Evolutionary conservation across 139 green algal genomes (phyloP).

Genomic region (Diplosphaera chodatii): DNA sequence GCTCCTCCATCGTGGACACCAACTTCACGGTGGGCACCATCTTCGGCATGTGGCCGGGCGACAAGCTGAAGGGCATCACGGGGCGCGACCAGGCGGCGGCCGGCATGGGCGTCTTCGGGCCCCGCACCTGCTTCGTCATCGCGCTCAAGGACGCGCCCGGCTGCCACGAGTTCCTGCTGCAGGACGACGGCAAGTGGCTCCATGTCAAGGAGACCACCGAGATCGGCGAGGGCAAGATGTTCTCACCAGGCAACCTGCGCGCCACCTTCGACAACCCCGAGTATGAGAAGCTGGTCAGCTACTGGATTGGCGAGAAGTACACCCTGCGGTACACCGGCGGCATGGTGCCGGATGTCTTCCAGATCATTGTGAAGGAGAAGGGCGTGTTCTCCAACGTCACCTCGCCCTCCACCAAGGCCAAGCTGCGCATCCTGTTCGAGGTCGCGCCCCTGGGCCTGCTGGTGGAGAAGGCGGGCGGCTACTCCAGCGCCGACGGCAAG

Average conservation of each 20-base stretch:
- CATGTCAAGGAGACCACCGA: constrained; percentile 90
- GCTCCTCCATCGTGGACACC: constrained; percentile 92
- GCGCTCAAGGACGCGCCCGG: constrained; percentile 80
- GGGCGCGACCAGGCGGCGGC: constrained; percentile 64
- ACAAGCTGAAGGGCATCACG: constrained; percentile 71
- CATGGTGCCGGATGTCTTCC: constrained; percentile 95
- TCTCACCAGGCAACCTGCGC: constrained; percentile 90
- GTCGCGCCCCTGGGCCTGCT: constrained; percentile 79
- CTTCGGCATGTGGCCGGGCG: constrained; percentile 88
- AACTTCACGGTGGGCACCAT: constrained; percentile 94
- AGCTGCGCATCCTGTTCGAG: constrained; percentile 93
- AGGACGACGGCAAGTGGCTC: constrained; percentile 94
- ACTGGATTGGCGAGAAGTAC: constrained; percentile 95
- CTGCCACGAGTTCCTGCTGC: constrained; percentile 92
- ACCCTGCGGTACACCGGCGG: constrained; percentile 92
- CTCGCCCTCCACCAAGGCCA: constrained; percentile 90
- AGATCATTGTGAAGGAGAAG: constrained; percentile 97
- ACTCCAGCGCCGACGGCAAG: constrained; percentile 72
- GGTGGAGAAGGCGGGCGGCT: constrained; percentile 81
- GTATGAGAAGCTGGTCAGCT: constrained; percentile 84
- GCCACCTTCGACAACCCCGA: constrained; percentile 92
- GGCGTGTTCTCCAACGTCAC: constrained; percentile 93
- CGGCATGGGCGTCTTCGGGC: constrained; percentile 88
- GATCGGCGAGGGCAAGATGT: constrained; percentile 95
- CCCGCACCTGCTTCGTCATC: constrained; percentile 86